Conservation (phyloP, 2,329 filamentous ascomycete genomes). For the Fusarium begoniae region DNA sequence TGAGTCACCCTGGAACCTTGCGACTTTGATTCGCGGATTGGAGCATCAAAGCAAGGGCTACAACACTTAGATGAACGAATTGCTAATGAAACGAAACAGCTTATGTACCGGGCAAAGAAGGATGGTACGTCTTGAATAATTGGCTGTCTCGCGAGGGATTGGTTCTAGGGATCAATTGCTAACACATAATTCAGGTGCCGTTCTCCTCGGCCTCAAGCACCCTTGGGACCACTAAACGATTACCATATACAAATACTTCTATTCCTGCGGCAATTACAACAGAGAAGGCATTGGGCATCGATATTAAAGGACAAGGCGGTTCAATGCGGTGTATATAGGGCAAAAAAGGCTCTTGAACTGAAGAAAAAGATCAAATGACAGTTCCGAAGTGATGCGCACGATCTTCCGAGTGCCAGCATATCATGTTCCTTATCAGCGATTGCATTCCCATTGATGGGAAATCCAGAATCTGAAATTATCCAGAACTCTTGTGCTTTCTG, state of each 20-base stretch:
- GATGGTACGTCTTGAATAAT: conserved; percentile 68
- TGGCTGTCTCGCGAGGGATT: not conserved
- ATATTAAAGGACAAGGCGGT: not conserved
- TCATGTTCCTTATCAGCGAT: conserved; percentile 70
- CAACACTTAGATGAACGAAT: not conserved
- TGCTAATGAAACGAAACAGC: conserved; percentile 57
- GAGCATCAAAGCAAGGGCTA: not conserved
- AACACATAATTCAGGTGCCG: conserved; percentile 63
- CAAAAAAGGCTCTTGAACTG: conserved; percentile 25
- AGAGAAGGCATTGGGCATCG: conserved; percentile 3
- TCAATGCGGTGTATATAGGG: conserved; percentile 37
- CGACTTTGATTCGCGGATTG: not conserved
- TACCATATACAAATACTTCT: conserved; percentile 19
- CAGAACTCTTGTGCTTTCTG: no score
- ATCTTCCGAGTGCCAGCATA: not conserved
- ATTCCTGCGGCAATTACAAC: conserved; percentile 19
- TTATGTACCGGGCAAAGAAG: conserved; percentile 97
- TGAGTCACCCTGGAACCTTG: conserved; percentile 58
- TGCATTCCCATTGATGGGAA: conserved; percentile 38
- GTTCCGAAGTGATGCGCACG: not conserved
- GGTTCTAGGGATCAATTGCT: not conserved
- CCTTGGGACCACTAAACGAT: conserved; percentile 87
- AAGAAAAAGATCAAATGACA: conserved; percentile 10
- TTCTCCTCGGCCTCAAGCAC: conserved; percentile 91
- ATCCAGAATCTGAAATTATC: not conserved